These are phyloP conservation scores for Teunomyces panamensis DNA, from an alignment of 805 yeast species.

Conservation along the genomic window DNA sequence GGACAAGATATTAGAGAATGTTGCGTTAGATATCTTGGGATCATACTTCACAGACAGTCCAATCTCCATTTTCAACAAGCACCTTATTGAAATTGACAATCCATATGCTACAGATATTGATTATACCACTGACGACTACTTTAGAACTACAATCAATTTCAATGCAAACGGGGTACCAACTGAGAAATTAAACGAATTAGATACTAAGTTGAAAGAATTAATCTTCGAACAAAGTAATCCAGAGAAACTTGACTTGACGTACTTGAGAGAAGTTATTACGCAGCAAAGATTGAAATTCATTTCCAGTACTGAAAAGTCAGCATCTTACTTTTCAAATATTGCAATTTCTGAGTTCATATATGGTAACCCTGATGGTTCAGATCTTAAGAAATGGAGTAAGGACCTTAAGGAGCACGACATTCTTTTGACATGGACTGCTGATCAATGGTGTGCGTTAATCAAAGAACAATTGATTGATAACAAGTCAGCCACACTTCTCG, in stretches of 20 bases:
- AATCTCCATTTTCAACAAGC: constrained; percentile 67
- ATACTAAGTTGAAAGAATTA: constrained; percentile 46
- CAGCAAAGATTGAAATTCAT: constrained; percentile 62
- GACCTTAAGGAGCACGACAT: constrained; percentile 58
- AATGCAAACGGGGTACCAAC: constrained; percentile 75
- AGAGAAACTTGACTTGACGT: constrained; percentile 54
- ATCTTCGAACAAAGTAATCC: constrained; percentile 51
- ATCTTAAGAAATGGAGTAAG: constrained; percentile 53
- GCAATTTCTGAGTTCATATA: constrained; percentile 80
- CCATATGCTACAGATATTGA: constrained; percentile 76
- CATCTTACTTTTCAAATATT: constrained; percentile 58
- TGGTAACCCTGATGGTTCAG: constrained; percentile 61
- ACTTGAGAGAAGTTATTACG: constrained; percentile 66
- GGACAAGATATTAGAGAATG: constrained; percentile 47
- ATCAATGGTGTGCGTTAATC: constrained; percentile 65
- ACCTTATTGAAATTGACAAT: constrained; percentile 74
- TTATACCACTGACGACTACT: constrained; percentile 71
- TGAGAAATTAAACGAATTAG: constrained; percentile 53
- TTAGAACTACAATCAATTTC: constrained; percentile 56
- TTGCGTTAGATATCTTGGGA: constrained; percentile 71
- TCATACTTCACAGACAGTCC: constrained; percentile 75
- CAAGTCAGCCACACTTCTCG: constrained; percentile 63
- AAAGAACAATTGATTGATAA: constrained; percentile 54
- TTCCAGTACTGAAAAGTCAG: constrained; percentile 59
- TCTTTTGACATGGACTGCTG: constrained; percentile 57